A percentile compares a stretch with the other conserved stretches of the same genome.
Evolutionary conservation across 2,329 filamentous ascomycete genomes (phyloP).

Genomic region (Geosmithia morbida): DNA sequence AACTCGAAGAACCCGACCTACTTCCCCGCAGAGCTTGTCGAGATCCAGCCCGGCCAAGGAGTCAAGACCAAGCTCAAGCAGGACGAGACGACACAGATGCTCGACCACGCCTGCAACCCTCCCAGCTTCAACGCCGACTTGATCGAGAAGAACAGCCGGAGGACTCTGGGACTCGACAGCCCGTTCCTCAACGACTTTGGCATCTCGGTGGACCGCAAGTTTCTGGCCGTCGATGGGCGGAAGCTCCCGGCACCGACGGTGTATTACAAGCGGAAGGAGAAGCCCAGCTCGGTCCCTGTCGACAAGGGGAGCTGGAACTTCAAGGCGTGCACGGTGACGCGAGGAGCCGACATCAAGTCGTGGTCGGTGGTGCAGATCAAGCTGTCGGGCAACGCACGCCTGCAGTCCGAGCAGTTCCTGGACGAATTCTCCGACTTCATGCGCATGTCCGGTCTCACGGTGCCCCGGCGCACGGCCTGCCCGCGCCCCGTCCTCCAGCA

Average conservation of each 20-base stretch:
- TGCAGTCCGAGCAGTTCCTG: slow-evolving; percentile 3
- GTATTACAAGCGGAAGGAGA: slow-evolving; percentile 28
- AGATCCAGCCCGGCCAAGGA: slow-evolving; percentile 49
- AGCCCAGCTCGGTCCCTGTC: background rate
- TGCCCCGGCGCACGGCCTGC: background rate
- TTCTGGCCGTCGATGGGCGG: slow-evolving; percentile 61
- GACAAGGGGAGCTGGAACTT: slow-evolving; percentile 39
- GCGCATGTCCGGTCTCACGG: background rate
- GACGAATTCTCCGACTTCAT: background rate
- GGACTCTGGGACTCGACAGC: slow-evolving; percentile 41
- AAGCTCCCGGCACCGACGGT: slow-evolving; percentile 29
- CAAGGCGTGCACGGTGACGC: slow-evolving; percentile 25
- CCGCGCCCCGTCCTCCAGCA: background rate
- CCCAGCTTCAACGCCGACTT: slow-evolving; percentile 54
- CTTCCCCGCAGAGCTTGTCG: slow-evolving; percentile 51
- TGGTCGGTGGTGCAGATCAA: slow-evolving; percentile 36
- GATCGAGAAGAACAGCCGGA: slow-evolving; percentile 42
- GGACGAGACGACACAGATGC: slow-evolving; percentile 53
- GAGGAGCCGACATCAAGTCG: slow-evolving; percentile 25
- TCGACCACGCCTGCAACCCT: slow-evolving; percentile 53
- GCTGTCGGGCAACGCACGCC: slow-evolving; percentile 1
- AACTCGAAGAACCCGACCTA: slow-evolving; percentile 41
- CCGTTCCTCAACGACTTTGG: slow-evolving; percentile 41
- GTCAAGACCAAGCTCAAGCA: slow-evolving; percentile 43
- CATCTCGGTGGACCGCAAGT: slow-evolving; percentile 40